Conservation (phyloP, 1,284 basidiomycete genomes). For the Trichosporon sp. region DNA sequence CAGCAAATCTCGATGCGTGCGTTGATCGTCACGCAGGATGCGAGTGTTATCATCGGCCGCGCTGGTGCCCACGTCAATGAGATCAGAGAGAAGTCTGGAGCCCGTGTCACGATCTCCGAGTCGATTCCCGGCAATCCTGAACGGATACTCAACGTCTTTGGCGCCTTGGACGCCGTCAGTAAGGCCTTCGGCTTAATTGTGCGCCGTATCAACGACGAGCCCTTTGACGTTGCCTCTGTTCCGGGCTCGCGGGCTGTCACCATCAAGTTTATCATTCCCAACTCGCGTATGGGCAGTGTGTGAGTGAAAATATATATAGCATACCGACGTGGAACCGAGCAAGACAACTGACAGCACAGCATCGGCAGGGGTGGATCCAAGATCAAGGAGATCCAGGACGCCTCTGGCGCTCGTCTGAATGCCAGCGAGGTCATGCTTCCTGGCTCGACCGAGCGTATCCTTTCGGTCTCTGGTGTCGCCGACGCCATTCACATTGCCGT, state of each 20-base stretch:
- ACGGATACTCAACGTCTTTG: conserved; percentile 93
- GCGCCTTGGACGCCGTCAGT: conserved; percentile 94
- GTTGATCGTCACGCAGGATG: conserved; percentile 97
- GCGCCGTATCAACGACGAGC: conserved; percentile 97
- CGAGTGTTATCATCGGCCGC: conserved; percentile 98
- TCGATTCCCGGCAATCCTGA: conserved; percentile 97
- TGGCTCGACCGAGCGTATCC: conserved; percentile 96
- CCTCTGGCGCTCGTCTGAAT: conserved; percentile 89
- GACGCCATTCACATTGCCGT: conserved; percentile 99
- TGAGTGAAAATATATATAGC: conserved; percentile 23
- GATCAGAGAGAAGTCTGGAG: conserved; percentile 94
- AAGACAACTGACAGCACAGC: conserved; percentile 21
- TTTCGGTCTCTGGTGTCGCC: conserved; percentile 97
- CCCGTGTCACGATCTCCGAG: conserved; percentile 90
- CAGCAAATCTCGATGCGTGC: conserved; percentile 79
- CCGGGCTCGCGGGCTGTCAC: conserved; percentile 97
- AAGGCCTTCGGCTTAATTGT: conserved; percentile 99
- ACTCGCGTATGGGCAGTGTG: conserved; percentile 98
- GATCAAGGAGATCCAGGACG: conserved; percentile 99
- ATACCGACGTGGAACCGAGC: background rate
- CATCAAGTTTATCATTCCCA: conserved; percentile 99
- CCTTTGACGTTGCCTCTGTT: conserved; percentile 93
- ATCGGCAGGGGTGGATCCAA: conserved; percentile 97
- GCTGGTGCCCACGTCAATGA: conserved; percentile 95
- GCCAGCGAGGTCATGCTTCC: conserved; percentile 98